Conservation (phyloP, 495 filamentous ascomycete genomes). For the Penicillium fimorum region DNA sequence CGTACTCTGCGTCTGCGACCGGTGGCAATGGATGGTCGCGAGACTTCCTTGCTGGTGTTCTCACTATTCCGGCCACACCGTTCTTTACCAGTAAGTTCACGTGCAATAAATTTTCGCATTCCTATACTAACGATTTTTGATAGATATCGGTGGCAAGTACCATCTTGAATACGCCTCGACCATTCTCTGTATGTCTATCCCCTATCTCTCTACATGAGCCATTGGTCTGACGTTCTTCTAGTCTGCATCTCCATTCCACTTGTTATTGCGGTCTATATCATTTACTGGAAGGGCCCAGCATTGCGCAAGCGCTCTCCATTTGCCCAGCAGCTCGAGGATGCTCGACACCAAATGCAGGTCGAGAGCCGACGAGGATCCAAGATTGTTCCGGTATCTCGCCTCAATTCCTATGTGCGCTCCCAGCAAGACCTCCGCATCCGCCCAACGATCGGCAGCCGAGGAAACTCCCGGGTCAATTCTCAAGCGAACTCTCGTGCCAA, state of each 20-base stretch:
- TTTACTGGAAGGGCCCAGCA: slow-evolving; percentile 72
- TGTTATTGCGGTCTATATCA: slow-evolving; percentile 70
- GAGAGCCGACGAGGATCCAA: slow-evolving; percentile 41
- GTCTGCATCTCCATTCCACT: slow-evolving; percentile 65
- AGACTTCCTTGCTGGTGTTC: slow-evolving; percentile 79
- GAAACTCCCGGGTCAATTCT: slow-evolving; percentile 36
- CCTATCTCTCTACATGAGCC: neutral
- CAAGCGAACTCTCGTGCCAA: slow-evolving; percentile 36
- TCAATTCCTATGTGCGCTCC: slow-evolving; percentile 47
- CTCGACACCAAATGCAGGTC: slow-evolving; percentile 39
- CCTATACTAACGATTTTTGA: slow-evolving; percentile 11
- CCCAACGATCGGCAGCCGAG: slow-evolving; percentile 43
- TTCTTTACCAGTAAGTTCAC: slow-evolving; percentile 54
- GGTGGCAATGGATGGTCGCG: slow-evolving; percentile 73
- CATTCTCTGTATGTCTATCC: slow-evolving; percentile 55
- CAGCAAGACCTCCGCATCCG: slow-evolving; percentile 51
- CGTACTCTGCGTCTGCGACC: slow-evolving; percentile 70
- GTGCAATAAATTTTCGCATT: neutral
- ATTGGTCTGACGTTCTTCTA: slow-evolving; percentile 10
- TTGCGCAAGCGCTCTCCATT: slow-evolving; percentile 71
- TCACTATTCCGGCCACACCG: slow-evolving; percentile 71
- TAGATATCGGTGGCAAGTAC: slow-evolving; percentile 58
- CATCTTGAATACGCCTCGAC: slow-evolving; percentile 69
- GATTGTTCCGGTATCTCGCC: slow-evolving; percentile 39
- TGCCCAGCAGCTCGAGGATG: slow-evolving; percentile 65